A percentile compares a stretch with the other conserved stretches of the same genome.
Evolutionary conservation across 169 alveolate genomes (phyloP).

Genomic region (Plasmodium knowlesi): DNA sequence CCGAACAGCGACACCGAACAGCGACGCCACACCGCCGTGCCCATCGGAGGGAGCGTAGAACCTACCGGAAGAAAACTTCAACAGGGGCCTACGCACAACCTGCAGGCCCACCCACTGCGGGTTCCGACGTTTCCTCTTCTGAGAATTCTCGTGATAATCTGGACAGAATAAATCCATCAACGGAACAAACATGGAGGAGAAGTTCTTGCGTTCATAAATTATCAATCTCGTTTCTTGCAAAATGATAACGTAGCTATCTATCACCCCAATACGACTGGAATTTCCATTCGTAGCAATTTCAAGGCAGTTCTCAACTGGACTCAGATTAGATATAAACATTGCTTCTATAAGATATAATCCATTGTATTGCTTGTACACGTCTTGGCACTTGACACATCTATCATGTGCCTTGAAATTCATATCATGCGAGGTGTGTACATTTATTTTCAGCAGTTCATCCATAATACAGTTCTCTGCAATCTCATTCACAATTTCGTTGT

Average conservation of each 20-base stretch:
- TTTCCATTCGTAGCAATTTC: slow-evolving; percentile 70
- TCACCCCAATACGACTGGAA: slow-evolving; percentile 63
- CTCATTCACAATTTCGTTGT: slow-evolving; percentile 54
- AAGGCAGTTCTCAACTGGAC: not conserved
- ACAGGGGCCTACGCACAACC: slow-evolving; percentile 18
- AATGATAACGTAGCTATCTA: slow-evolving; percentile 57
- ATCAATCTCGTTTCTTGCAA: slow-evolving; percentile 65
- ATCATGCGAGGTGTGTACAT: slow-evolving; percentile 15
- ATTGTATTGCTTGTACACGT: not conserved
- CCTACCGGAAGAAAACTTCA: slow-evolving; percentile 67
- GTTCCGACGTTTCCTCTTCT: not conserved
- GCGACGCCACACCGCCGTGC: too few species aligned
- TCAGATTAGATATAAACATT: slow-evolving; percentile 3
- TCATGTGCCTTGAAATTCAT: slow-evolving; percentile 13
- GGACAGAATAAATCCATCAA: slow-evolving; percentile 74
- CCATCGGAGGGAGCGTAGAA: not conserved
- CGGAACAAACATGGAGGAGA: slow-evolving; percentile 30
- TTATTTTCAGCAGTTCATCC: slow-evolving; percentile 33
- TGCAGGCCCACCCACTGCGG: slow-evolving; percentile 69
- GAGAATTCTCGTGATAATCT: slow-evolving; percentile 9
- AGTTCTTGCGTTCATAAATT: slow-evolving; percentile 42
- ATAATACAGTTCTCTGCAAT: slow-evolving; percentile 61
- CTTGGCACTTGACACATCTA: not conserved
- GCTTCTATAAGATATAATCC: slow-evolving; percentile 46
- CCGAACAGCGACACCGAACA: too few species aligned